Conservation (phyloP, 2,329 filamentous ascomycete species). For the Aschersonia sp. region DNA sequence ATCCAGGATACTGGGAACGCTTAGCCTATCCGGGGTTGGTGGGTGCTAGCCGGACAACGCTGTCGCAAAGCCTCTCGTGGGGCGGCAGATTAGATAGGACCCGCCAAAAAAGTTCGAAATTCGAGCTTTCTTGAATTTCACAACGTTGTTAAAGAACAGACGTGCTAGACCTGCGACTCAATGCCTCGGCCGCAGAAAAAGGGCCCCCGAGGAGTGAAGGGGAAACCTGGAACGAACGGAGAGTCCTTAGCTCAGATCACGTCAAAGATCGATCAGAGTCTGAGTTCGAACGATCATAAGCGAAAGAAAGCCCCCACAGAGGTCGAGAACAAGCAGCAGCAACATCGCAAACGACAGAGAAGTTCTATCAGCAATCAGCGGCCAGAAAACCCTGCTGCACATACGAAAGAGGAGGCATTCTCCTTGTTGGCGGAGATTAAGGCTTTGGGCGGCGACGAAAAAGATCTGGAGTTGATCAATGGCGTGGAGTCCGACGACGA, state of each 20-base stretch:
- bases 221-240: slow-evolving; percentile 26
- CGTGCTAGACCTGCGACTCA: slow-evolving; percentile 1
- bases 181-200: slow-evolving; percentile 24
- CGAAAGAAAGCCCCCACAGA: slow-evolving; percentile 26
- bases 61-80: background rate
- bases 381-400: slow-evolving; percentile 8
- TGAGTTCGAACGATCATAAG: slow-evolving; percentile 28
- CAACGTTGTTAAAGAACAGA: background rate
- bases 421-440: slow-evolving; percentile 47
- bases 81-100: slow-evolving; percentile 8
- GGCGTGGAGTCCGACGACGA: slow-evolving; percentile 30
- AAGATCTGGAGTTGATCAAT: slow-evolving; percentile 46
- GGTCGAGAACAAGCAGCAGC: slow-evolving; percentile 16
- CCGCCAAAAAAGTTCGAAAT: slow-evolving; percentile 6
- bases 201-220: slow-evolving; percentile 11
- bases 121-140: background rate
- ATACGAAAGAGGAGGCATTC: slow-evolving; percentile 15
- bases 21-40: too few relatives aligned
- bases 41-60: too few relatives aligned
- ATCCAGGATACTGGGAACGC: too few relatives aligned
- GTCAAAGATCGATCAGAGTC: slow-evolving; percentile 38
- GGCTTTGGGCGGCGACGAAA: slow-evolving; percentile 49
- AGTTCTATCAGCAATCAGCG: slow-evolving; percentile 11
- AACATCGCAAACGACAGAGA: slow-evolving; percentile 20
- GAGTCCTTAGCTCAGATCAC: slow-evolving; percentile 37